Evolutionary conservation across 2,329 filamentous ascomycete species (phyloP).

Genomic region (Colletotrichum tropicale): DNA sequence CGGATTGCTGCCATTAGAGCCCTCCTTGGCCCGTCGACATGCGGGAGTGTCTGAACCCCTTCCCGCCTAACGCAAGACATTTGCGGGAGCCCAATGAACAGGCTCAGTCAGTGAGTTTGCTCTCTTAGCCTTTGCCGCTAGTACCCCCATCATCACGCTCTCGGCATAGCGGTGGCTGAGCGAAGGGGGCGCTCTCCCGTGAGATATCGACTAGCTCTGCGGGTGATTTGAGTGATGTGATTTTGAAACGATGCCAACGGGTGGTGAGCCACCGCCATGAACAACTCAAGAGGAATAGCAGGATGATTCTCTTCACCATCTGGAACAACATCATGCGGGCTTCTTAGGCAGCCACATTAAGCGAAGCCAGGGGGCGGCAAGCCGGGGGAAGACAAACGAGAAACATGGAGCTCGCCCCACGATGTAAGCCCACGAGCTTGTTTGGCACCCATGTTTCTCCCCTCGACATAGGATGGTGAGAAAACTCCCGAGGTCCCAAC

Average conservation of each 20-base stretch:
- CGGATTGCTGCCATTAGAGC: not conserved
- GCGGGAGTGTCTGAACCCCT: not conserved
- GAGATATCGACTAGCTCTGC: not conserved
- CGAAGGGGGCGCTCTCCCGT: not conserved
- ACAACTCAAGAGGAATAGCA: not conserved
- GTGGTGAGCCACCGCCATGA: not conserved
- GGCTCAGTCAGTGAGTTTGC: not conserved
- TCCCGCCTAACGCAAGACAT: not conserved
- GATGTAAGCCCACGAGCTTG: not conserved
- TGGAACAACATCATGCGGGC: not conserved
- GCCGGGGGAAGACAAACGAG: not conserved
- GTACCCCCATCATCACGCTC: not conserved
- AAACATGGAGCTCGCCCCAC: not conserved
- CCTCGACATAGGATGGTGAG: not conserved
- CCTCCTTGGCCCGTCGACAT: not conserved
- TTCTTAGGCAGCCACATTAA: not conserved
- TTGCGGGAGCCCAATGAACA: not conserved
- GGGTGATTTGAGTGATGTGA: not conserved
- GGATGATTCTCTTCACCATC: not conserved
- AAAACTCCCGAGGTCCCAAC: not conserved
- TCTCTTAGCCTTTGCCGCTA: not conserved
- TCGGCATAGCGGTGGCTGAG: conserved; percentile 14
- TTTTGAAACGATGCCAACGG: not conserved
- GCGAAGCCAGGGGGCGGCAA: not conserved
- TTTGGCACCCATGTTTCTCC: not conserved